Percentiles rank a stretch among this genome's conserved stretches.
phyloP scores from a whole-genome alignment of 169 alveolate genomes.

The Plasmodium gaboni region DNA sequence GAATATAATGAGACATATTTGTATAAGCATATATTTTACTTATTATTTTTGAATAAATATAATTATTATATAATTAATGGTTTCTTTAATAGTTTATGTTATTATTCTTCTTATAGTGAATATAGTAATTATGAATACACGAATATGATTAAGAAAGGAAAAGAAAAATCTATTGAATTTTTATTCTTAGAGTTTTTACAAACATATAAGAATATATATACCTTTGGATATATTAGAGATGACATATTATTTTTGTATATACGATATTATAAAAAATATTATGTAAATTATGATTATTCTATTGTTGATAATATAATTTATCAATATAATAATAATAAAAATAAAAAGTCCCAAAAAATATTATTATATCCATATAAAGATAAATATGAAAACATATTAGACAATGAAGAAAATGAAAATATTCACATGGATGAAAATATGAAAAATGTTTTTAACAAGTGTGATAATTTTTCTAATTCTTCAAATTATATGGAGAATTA shows the following conservation, averaged over 20 bases:
- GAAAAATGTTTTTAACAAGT: neutral
- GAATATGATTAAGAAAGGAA: constrained; percentile 53
- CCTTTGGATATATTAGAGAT: constrained; percentile 69
- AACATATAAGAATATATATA: constrained; percentile 40
- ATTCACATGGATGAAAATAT: neutral
- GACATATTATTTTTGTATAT: constrained; percentile 60
- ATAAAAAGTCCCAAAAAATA: neutral
- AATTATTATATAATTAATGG: constrained; percentile 60
- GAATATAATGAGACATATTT: constrained; percentile 62
- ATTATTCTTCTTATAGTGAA: constrained; percentile 58
- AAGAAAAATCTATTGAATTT: constrained; percentile 48
- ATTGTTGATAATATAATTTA: constrained; percentile 16
- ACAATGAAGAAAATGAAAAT: neutral
- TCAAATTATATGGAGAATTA: neutral
- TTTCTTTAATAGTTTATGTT: constrained; percentile 54
- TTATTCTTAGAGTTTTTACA: constrained; percentile 70
- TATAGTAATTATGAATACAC: constrained; percentile 75
- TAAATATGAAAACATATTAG: neutral
- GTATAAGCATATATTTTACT: constrained; percentile 51
- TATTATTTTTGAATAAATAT: constrained; percentile 58
- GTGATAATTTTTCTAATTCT: neutral
- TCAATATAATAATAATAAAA: constrained; percentile 6
- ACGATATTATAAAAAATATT: constrained; percentile 55
- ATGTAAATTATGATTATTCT: constrained; percentile 22
- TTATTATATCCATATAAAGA: no score